Percentiles rank a stretch among this genome's conserved stretches.
phyloP scores from a whole-genome alignment of 108 stramenopile genomes.

The Nitzschia palea region DNA sequence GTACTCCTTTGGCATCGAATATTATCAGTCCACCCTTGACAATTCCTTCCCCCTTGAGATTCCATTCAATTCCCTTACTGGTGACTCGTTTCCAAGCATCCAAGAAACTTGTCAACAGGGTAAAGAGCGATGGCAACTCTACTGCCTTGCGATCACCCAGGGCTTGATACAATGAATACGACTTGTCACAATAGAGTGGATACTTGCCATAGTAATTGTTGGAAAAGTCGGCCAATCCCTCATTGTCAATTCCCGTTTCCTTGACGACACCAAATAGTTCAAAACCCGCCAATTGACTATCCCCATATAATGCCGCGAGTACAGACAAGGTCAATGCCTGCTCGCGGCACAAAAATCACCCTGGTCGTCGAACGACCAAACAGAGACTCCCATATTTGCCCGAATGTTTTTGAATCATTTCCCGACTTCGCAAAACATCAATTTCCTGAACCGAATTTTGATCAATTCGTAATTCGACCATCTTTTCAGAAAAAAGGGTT shows the following conservation, averaged over 20 bases:
- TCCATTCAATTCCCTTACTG: constrained; percentile 64
- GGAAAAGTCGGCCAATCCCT: constrained; percentile 67
- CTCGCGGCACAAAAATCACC: constrained; percentile 88
- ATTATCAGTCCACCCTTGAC: constrained; percentile 78
- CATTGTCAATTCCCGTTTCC: constrained; percentile 81
- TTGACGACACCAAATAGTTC: constrained; percentile 69
- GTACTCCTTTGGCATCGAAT: constrained; percentile 55
- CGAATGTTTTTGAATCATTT: constrained; percentile 15
- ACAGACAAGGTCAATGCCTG: constrained; percentile 65
- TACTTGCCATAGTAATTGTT: constrained; percentile 47
- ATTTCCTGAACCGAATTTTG: neutral
- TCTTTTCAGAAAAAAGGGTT: neutral
- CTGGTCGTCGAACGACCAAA: constrained; percentile 73
- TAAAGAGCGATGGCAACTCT: constrained; percentile 30
- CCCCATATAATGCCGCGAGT: constrained; percentile 42
- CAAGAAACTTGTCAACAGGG: constrained; percentile 6
- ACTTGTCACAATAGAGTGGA: constrained; percentile 68
- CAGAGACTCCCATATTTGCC: constrained; percentile 18
- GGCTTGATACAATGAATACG: constrained; percentile 61
- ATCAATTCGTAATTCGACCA: constrained; percentile 2
- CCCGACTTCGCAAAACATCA: constrained; percentile 12
- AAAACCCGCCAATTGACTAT: constrained; percentile 37
- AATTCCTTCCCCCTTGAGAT: constrained; percentile 81
- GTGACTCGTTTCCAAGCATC: constrained; percentile 40
- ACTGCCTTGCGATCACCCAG: constrained; percentile 53